Evolutionary conservation across 495 filamentous ascomycete species (phyloP), one percentile per base, ranked within the genome.

Genomic region (Talaromyces wortmannii): DNA sequence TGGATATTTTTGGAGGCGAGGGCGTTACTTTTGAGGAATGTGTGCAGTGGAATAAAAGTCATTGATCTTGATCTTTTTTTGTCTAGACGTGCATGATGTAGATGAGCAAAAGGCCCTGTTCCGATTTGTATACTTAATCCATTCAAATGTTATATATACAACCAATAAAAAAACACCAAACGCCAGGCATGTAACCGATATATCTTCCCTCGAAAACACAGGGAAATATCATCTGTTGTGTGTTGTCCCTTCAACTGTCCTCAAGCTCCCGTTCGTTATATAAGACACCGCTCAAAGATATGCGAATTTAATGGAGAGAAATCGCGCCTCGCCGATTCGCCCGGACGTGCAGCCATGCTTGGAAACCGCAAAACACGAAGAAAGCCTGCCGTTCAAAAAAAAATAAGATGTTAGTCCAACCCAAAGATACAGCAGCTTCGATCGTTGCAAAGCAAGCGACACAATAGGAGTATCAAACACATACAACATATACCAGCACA

Each of bases 1-100:
- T 98, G 64, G 94, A 98, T 67, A 90, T 96, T 52, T 98, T 98
- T 67, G 94, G 94, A 13, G 94, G 94, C 4, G 83, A 75, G 3
- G 86, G 86, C 1, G 90, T 97, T 10, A 90, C 79, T 31, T 90
- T 97, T 63, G 83, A 86, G 40, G 90, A 95, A 43, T 97, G 94
- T 71, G 83, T 96, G 16, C 65, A 77, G 61, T 98, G 94, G 94
- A 97, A 97, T 69, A 66, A 71, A 55, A 31, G 23, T 45, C 52
- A 53, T 53, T 53, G 17, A 33, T 32, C 23, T 23, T 23, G 36
- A 13, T 40, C 36, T 2, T 40, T 23, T 23, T 23, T 23, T 23
- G 23, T 23, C 23, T 23, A 23, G 23, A 36, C 30, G 15, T 16
- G 30, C 7, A 50, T 50, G 48, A 33, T 50, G n/a, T 40, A 33